Base-by-base conservation (phyloP, 805 yeast genomes). In the Pichia phayaonensis region DNA sequence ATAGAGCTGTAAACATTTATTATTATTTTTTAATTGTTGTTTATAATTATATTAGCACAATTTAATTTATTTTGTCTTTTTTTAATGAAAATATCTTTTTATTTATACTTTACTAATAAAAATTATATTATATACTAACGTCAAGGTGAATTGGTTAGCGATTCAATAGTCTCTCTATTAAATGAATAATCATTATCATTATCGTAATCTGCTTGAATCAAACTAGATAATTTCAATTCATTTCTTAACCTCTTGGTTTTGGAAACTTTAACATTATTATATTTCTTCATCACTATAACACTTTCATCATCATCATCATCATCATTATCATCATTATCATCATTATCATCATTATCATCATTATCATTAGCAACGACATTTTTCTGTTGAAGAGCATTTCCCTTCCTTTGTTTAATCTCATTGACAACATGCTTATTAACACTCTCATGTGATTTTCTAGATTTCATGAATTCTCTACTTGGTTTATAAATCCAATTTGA, bases 401-500 rank as follows among this genome's bases (percentile, higher is more conserved):
- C 42, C 24, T 40, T 40, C 16, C 21, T 26, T 38, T 34, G n/a
- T 12, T 41, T 45, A 13, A 49, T 22, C 21, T 47, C 34, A n/a
- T 34, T 40, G 12, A 46, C 27, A 21, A 36, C 54, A 26, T 21
- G 31, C 3, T 46, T 51, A 12, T 49, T 53, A 2, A 43, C 45
- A 18, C 22, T 20, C 4, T 48, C 22, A 15, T 41, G 48, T 2
- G 55, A 45, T 2, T 61, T 61, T 22, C 58, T 51, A 15, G 59
- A 52, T 12, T 41, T 50, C 10, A 61, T 60, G 18, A 62, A 45
- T 16, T 49, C 31, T 0, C 64, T 63, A 2, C 58, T 57, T 2
- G 70, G 70, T 44, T 61, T 62, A 22, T 40, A 52, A 15, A 61
- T 49, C 60, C 65, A 62, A 21, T 53, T 34, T 0, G 6, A 22